Conservation (phyloP, 2,329 filamentous ascomycete species). For the Pseudocercospora fuligena region DNA sequence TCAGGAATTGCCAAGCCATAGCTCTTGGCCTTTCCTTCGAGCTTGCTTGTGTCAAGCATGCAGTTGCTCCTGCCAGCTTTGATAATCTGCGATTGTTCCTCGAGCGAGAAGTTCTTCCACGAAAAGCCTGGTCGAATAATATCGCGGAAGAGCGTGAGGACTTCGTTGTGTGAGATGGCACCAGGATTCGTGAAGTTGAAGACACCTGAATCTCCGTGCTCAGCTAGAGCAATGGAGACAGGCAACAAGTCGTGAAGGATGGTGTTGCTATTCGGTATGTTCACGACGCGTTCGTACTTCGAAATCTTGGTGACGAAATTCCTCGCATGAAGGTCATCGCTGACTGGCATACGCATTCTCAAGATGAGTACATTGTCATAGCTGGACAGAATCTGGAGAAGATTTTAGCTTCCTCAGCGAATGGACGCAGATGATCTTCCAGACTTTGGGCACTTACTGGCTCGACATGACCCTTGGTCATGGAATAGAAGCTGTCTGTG, state of each 20-base stretch:
- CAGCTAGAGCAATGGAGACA: background rate
- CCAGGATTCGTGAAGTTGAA: background rate
- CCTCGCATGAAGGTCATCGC: background rate
- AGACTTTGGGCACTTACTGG: too few species aligned
- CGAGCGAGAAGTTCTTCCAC: background rate
- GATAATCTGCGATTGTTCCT: background rate
- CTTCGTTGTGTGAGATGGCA: background rate
- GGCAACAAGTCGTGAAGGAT: background rate
- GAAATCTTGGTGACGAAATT: background rate
- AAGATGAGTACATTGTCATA: background rate
- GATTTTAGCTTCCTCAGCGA: too few species aligned
- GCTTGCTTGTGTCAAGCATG: background rate
- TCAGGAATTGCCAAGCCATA: background rate
- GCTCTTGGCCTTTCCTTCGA: background rate
- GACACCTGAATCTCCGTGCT: background rate
- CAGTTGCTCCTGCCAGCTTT: background rate
- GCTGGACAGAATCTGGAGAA: too few species aligned
- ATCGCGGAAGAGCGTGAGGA: background rate
- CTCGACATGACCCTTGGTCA: too few species aligned
- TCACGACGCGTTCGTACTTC: background rate
- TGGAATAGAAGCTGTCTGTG: too few species aligned
- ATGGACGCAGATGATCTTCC: too few species aligned
- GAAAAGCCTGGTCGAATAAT: background rate
- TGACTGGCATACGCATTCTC: background rate
- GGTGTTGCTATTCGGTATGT: background rate